Conservation (phyloP, 257 asterid genomes). For the Cynanchum wilfordii region DNA sequence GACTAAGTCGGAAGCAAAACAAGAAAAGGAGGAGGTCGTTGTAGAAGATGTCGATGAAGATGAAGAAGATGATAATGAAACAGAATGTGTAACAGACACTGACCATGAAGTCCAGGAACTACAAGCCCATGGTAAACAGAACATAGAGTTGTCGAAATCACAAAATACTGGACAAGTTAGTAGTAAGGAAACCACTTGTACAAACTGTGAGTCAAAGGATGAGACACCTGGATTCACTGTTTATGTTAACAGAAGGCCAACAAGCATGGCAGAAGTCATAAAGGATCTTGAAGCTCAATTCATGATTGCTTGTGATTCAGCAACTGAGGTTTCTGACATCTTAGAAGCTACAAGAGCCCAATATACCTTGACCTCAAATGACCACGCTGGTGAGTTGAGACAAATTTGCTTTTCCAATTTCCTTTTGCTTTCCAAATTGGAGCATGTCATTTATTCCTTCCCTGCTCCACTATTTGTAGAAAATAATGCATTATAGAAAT, state of each 20-base stretch:
- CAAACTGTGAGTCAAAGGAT: constrained; percentile 50
- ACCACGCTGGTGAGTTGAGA: constrained; percentile 50
- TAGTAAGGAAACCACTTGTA: constrained; percentile 52
- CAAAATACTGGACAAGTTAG: constrained; percentile 52
- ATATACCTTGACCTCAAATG: constrained; percentile 52
- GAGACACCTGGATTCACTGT: constrained; percentile 89
- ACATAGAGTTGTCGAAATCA: constrained; percentile 47
- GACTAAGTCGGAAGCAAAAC: constrained; percentile 23
- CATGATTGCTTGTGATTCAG: constrained; percentile 62
- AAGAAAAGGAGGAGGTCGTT: constrained; percentile 51
- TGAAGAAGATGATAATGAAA: constrained; percentile 32
- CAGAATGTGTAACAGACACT: constrained; percentile 34
- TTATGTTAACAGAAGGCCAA: constrained; percentile 73
- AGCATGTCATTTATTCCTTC: neutral
- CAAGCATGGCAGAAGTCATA: constrained; percentile 87
- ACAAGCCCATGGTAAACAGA: constrained; percentile 36
- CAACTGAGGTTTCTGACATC: constrained; percentile 61
- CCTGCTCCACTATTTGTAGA: neutral
- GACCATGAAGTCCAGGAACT: constrained; percentile 32
- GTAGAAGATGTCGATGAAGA: constrained; percentile 66
- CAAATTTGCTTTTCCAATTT: neutral
- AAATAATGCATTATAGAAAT: neutral
- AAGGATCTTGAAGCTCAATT: constrained; percentile 89
- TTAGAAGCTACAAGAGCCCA: constrained; percentile 76
- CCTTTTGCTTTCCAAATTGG: neutral